Evolutionary conservation across 2,329 filamentous ascomycete genomes (phyloP).

Genomic region (Talaromyces sp.): DNA sequence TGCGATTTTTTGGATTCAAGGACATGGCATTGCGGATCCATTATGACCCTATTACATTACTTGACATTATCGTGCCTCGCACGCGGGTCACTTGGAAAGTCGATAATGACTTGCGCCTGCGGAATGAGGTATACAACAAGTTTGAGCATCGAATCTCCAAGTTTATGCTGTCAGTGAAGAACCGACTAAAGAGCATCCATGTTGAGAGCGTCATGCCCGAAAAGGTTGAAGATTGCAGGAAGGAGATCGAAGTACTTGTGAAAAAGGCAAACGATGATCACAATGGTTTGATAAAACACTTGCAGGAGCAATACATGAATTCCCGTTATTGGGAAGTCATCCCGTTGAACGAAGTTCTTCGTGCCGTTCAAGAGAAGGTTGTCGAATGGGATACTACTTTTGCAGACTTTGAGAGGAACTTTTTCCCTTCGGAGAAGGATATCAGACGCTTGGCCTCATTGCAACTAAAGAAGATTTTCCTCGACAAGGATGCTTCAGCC

Average conservation of each 20-base stretch:
- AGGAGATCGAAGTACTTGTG: conserved; percentile 74
- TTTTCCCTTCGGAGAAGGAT: conserved; percentile 92
- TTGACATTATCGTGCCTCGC: conserved; percentile 91
- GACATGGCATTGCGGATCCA: conserved; percentile 85
- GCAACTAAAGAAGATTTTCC: conserved; percentile 91
- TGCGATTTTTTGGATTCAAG: conserved; percentile 86
- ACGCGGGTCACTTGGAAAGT: conserved; percentile 96
- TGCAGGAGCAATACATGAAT: conserved; percentile 87
- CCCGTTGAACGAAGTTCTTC: conserved; percentile 82
- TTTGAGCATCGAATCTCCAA: conserved; percentile 78
- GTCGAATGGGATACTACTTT: conserved; percentile 92
- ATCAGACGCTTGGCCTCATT: conserved; percentile 87
- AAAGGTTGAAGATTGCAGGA: conserved; percentile 76
- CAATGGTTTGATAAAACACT: conserved; percentile 66
- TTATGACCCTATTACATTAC: conserved; percentile 86
- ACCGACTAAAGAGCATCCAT: conserved; percentile 81
- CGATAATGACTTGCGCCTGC: conserved; percentile 84
- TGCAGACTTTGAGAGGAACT: conserved; percentile 85
- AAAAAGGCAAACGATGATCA: conserved; percentile 85
- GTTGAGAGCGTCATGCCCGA: conserved; percentile 88
- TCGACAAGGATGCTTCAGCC: conserved; percentile 78
- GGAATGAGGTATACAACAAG: conserved; percentile 84
- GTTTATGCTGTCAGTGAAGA: conserved; percentile 85
- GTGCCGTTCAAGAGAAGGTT: conserved; percentile 88
- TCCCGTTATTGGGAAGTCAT: conserved; percentile 97